These are phyloP conservation scores for Arabis hirsuta DNA, from an alignment of 345 rosid genomes.

Conservation along the genomic window DNA sequence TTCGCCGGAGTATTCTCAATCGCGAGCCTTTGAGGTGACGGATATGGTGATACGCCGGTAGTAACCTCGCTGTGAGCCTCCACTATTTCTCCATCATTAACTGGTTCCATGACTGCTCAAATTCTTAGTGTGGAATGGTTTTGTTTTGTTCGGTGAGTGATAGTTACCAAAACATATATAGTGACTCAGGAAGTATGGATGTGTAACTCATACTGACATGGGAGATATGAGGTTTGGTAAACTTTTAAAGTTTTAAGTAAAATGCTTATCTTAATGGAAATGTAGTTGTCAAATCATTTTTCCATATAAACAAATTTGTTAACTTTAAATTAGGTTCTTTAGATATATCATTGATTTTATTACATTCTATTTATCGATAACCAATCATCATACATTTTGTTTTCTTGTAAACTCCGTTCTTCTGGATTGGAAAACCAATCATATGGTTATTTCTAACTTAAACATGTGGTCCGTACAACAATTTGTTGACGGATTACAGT, in stretches of 20 bases:
- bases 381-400: too few species aligned
- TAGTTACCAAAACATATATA: constrained; percentile 8
- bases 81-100: not conserved
- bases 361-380: too few species aligned
- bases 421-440: not conserved
- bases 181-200: not conserved
- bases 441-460: not conserved
- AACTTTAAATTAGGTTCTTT: too few species aligned
- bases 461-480: not conserved
- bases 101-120: constrained; percentile 15
- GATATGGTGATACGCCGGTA: not conserved
- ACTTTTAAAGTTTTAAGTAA: not conserved
- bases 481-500: too few species aligned
- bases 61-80: not conserved
- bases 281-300: not conserved
- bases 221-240: not conserved
- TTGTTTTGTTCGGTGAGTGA: not conserved
- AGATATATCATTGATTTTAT: not conserved
- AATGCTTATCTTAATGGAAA: not conserved
- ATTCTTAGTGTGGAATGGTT: not conserved
- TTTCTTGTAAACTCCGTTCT: not conserved
- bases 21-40: not conserved
- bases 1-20: constrained; percentile 59
- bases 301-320: not conserved
- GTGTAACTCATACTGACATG: not conserved